These are phyloP conservation scores for Dothidotthia symphoricarpi DNA, from an alignment of 2,329 filamentous ascomycete genomes.

Conservation along the genomic window DNA sequence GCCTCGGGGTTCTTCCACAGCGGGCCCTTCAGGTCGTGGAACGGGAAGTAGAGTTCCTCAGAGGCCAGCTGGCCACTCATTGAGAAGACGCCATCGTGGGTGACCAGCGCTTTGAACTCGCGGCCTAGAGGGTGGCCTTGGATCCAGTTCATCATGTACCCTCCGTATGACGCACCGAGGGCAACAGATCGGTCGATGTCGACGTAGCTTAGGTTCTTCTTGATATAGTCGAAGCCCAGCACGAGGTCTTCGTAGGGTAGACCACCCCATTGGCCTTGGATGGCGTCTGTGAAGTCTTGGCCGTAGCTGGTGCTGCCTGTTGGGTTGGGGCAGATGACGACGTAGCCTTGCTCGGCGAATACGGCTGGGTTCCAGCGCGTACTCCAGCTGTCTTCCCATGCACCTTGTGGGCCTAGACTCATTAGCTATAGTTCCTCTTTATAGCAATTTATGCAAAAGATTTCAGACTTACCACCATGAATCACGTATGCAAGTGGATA, in stretches of 20 bases:
- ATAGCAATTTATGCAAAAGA: no score
- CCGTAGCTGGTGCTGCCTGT: conserved; percentile 83
- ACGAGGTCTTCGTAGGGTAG: conserved; percentile 80
- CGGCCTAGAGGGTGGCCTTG: conserved; percentile 81
- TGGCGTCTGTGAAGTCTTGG: conserved; percentile 72
- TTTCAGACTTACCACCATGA: no score
- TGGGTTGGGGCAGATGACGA: conserved; percentile 78
- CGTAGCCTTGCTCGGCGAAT: conserved; percentile 84
- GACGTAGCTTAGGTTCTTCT: conserved; percentile 63
- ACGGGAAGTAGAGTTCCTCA: conserved; percentile 54
- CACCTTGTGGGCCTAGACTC: conserved; percentile 75
- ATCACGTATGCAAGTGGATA: conserved; percentile 79
- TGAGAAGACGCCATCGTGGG: conserved; percentile 83
- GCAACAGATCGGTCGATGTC: conserved; percentile 70
- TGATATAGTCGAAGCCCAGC: conserved; percentile 72
- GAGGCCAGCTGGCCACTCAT: conserved; percentile 50
- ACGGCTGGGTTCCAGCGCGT: conserved; percentile 84
- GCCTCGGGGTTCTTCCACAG: conserved; percentile 43
- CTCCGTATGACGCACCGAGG: conserved; percentile 59
- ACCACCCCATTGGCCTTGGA: conserved; percentile 79
- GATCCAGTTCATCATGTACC: conserved; percentile 69
- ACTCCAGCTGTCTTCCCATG: conserved; percentile 74
- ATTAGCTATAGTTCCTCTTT: no score
- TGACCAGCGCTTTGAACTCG: conserved; percentile 83
- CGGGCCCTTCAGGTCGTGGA: conserved; percentile 44